These are phyloP conservation scores for Daucus carota DNA, from an alignment of 129 eudicot species.

Conservation along the genomic window DH1_v3.0 NC_030385.2:46569001-46569500, in stretches of 20 bases:
- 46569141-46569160: no score
- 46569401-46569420: conserved; percentile 3
- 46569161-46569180: no score
- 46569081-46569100: no score
- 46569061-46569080: no score
- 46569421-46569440: background rate
- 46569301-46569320: background rate
- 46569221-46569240: background rate
- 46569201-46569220: background rate
- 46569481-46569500: background rate
- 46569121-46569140: no score
- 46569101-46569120: no score
- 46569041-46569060: no score
- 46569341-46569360: conserved; percentile 9
- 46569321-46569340: conserved; percentile 6
- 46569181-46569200: background rate
- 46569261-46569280: background rate
- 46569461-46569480: background rate
- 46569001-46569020: background rate
- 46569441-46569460: background rate
- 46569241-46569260: background rate
- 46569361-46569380: conserved; percentile 11
- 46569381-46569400: background rate
- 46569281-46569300: background rate
- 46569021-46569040: no score